phyloP scores from a whole-genome alignment of 306 rosid genomes.

The Sphenostylis stenocarpa region DNA sequence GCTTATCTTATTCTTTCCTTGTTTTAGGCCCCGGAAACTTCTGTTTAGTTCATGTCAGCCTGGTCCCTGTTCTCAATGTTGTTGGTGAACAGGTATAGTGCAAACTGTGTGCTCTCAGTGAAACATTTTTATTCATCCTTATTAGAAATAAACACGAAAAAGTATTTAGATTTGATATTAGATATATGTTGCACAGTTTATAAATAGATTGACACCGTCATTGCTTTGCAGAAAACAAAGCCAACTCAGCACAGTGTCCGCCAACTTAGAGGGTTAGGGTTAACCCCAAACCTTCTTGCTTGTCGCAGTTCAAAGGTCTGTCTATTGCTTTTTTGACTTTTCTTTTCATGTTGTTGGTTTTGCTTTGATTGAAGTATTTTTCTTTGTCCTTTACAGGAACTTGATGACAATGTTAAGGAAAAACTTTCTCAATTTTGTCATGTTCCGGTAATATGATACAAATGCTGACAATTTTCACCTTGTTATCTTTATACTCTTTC shows the following conservation, averaged over 20 bases:
- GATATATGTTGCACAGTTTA: background rate
- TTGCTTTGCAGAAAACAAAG: slow-evolving; percentile 66
- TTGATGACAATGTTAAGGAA: slow-evolving; percentile 62
- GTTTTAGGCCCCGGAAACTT: slow-evolving; percentile 67
- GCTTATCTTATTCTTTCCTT: slow-evolving; percentile 16
- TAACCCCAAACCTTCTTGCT: slow-evolving; percentile 78
- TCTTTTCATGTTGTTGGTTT: slow-evolving; percentile 9
- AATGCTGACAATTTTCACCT: slow-evolving; percentile 21
- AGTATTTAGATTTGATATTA: background rate
- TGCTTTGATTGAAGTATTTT: slow-evolving; percentile 12
- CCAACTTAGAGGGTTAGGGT: slow-evolving; percentile 74
- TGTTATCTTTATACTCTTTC: slow-evolving; percentile 1
- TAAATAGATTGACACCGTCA: background rate
- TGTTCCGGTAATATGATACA: slow-evolving; percentile 63
- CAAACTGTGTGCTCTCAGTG: background rate
- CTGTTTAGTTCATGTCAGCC: slow-evolving; percentile 82
- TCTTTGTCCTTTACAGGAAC: slow-evolving; percentile 53
- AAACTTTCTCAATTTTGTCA: slow-evolving; percentile 90
- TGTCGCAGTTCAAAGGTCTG: slow-evolving; percentile 79
- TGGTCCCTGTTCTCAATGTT: slow-evolving; percentile 77
- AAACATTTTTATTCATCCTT: background rate
- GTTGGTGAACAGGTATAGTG: slow-evolving; percentile 72
- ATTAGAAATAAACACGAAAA: background rate
- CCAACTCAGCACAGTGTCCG: slow-evolving; percentile 90
- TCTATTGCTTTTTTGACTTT: slow-evolving; percentile 28